These are phyloP conservation scores for Arthrobotrys conoides DNA, from an alignment of 2,329 filamentous ascomycete species.

Conservation along the genomic window DNA sequence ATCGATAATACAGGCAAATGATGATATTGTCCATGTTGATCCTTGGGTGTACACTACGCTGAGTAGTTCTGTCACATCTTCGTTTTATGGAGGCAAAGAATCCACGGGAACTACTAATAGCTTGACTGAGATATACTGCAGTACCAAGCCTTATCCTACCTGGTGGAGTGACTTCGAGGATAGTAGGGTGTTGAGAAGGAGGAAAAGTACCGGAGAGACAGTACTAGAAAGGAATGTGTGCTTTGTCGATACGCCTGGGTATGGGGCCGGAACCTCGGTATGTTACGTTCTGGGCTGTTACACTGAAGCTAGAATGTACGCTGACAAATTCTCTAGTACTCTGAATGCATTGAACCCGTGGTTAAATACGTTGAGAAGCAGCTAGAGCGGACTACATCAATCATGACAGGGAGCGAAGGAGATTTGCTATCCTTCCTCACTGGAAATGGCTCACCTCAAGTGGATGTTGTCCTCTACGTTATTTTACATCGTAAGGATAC, in stretches of 20 bases:
- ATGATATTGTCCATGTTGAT: slow-evolving; percentile 95
- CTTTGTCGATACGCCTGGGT: slow-evolving; percentile 87
- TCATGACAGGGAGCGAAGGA: slow-evolving; percentile 76
- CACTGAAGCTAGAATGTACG: not conserved
- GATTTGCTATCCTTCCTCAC: slow-evolving; percentile 84
- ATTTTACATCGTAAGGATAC: slow-evolving; percentile 76
- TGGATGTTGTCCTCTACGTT: slow-evolving; percentile 88
- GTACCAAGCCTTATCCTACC: slow-evolving; percentile 84
- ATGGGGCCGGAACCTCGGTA: slow-evolving; percentile 72
- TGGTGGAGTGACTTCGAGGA: slow-evolving; percentile 90
- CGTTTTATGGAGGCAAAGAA: slow-evolving; percentile 62
- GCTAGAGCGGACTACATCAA: slow-evolving; percentile 75
- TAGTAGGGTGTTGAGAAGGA: slow-evolving; percentile 73
- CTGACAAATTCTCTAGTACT: slow-evolving; percentile 66
- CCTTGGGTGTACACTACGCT: slow-evolving; percentile 68
- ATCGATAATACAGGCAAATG: slow-evolving; percentile 86
- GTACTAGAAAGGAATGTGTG: slow-evolving; percentile 92
- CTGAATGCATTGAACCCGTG: slow-evolving; percentile 74
- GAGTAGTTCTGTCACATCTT: slow-evolving; percentile 62
- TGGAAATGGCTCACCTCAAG: slow-evolving; percentile 83
- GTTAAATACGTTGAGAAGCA: slow-evolving; percentile 81
- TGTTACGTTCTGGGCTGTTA: slow-evolving; percentile 63
- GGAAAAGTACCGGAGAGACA: slow-evolving; percentile 80
- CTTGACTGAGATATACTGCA: slow-evolving; percentile 80
- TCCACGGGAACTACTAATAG: slow-evolving; percentile 63